Base-by-base conservation (phyloP, 2,329 filamentous ascomycete genomes). In the Leptographium lundbergii region DNA sequence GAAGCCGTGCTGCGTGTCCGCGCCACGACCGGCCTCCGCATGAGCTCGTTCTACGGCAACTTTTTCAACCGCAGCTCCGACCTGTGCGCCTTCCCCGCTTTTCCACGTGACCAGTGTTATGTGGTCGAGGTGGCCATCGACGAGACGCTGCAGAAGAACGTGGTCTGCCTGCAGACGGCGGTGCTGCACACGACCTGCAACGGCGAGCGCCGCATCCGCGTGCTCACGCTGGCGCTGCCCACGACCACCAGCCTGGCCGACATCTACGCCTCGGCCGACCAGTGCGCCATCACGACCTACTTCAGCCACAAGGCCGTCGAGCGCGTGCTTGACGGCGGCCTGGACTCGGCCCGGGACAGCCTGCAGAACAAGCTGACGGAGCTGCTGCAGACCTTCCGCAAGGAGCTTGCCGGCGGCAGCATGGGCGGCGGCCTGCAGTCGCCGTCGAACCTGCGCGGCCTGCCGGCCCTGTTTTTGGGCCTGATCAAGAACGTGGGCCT, bases 61-160 rank as follows among this genome's bases (percentile, higher is more conserved):
- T 99, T 99, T 75, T 99, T 99, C 80, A 99, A 97, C 77, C 84
- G 94, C 66, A 96, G 90, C 70, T 96, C 91, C 19, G 94, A 99
- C 74, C 83, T 99, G 36, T 97, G 94, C 71, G 94, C 94, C 14
- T 99, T 99, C 80, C 94, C 94, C 1, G 91, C 94, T 0, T 97
- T 99, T 78, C 94, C 94, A 36, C 87, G 94, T 69, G 94, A 99
- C 68, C 94, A 99, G 72, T 91, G 89, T 63, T 97, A 97, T 69
- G 94, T 97, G 51, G 92, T 99, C 24, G 94, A 99, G 73, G 95
- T 99, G 59, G 91, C 94, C 17, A 97, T 99, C 65, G 94, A 99
- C 67, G 94, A 99, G 75, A 94, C 84, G 42, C 79, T 99, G 62
- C 89, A 86, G 54, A 96, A 95, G 77, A 90, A 89, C 52, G 87